These are phyloP conservation scores for Phytopythium litorale DNA, from an alignment of 352 stramenopile species.

Conservation along the genomic window DNA sequence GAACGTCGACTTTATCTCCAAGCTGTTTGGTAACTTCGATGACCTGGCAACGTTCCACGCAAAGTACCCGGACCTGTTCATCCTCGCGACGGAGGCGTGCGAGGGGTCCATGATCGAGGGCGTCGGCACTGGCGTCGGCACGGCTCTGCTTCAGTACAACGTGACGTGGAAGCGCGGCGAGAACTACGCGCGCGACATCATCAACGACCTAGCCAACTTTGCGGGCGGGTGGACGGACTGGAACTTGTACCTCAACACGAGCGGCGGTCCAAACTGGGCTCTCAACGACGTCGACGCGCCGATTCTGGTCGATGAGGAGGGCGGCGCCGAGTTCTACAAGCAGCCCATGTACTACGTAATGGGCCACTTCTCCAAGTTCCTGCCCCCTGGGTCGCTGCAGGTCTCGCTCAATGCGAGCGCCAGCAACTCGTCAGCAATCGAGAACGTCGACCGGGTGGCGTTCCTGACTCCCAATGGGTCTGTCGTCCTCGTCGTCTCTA, in stretches of 20 bases:
- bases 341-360: constrained; percentile 83
- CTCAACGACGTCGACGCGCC: constrained; percentile 68
- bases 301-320: constrained; percentile 62
- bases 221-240: constrained; percentile 84
- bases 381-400: constrained; percentile 44
- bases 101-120: constrained; percentile 27
- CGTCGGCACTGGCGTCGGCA: constrained; percentile 44
- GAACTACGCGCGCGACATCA: constrained; percentile 83
- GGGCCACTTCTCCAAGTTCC: constrained; percentile 72
- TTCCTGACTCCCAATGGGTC: constrained; percentile 31
- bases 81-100: constrained; percentile 84
- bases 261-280: constrained; percentile 70
- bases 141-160: constrained; percentile 36
- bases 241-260: constrained; percentile 79
- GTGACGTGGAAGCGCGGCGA: constrained; percentile 65
- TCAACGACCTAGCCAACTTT: constrained; percentile 80
- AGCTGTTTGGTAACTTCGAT: constrained; percentile 37
- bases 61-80: constrained; percentile 64
- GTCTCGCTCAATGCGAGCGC: constrained; percentile 30
- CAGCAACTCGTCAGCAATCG: constrained; percentile 20
- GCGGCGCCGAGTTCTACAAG: constrained; percentile 68
- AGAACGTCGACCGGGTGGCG: constrained; percentile 27
- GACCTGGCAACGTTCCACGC: constrained; percentile 47
- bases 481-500: constrained; percentile 30
- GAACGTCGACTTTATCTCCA: constrained; percentile 48